Percentiles rank a stretch among this genome's conserved stretches.
These are phyloP conservation scores for Myochromella boudieri DNA, from an alignment of 768 basidiomycete species.

Conservation along the genomic window DNA sequence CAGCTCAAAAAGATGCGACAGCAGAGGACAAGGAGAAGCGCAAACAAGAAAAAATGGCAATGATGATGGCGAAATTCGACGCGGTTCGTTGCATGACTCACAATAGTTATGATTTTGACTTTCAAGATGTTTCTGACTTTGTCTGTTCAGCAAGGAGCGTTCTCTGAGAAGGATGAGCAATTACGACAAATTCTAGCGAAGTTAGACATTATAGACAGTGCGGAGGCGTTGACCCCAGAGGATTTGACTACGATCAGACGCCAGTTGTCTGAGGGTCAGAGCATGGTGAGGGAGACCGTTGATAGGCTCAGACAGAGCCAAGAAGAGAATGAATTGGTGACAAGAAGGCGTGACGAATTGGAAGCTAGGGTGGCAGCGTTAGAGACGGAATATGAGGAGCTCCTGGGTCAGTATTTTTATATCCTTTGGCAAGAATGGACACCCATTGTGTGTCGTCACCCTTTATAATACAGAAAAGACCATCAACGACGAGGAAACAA, in stretches of 20 bases:
- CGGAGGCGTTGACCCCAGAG: slow-evolving; percentile 64
- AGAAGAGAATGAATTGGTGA: slow-evolving; percentile 88
- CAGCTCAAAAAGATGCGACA: slow-evolving; percentile 78
- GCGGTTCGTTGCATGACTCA: slow-evolving; percentile 53
- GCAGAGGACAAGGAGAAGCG: slow-evolving; percentile 98
- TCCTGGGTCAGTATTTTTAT: slow-evolving; percentile 65
- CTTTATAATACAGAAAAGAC: slow-evolving; percentile 69
- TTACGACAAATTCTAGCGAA: slow-evolving; percentile 82
- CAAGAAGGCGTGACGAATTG: slow-evolving; percentile 81
- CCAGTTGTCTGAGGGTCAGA: slow-evolving; percentile 88
- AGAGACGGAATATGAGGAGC: slow-evolving; percentile 95
- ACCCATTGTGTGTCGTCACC: background rate
- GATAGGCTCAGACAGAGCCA: slow-evolving; percentile 88
- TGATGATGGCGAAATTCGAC: slow-evolving; percentile 99
- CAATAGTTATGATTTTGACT: slow-evolving; percentile 1
- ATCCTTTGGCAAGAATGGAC: slow-evolving; percentile 1
- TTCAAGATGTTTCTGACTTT: slow-evolving; percentile 2
- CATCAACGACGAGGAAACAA: slow-evolving; percentile 85
- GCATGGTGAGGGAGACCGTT: slow-evolving; percentile 81
- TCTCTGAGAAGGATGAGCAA: slow-evolving; percentile 95
- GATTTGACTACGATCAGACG: slow-evolving; percentile 82
- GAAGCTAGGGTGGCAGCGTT: slow-evolving; percentile 78
- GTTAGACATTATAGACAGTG: slow-evolving; percentile 77
- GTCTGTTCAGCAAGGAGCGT: slow-evolving; percentile 72
- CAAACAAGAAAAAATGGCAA: slow-evolving; percentile 98